Evolutionary conservation across 2,329 filamentous ascomycete species (phyloP), one percentile per base, ranked within the genome.

Genomic region (Lasiodiplodia theobromae): DNA sequence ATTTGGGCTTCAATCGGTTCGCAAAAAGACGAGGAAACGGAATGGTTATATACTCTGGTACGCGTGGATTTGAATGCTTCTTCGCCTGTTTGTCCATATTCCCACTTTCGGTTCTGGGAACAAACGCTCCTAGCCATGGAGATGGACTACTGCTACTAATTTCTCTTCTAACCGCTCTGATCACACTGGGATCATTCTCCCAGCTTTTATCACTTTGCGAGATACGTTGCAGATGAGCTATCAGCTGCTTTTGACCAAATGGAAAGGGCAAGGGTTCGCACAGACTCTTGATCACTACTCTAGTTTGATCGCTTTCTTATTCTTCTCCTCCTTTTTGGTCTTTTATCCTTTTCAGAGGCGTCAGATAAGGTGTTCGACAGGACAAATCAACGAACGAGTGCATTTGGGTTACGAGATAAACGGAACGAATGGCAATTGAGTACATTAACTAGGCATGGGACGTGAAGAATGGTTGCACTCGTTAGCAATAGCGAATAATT

Each of bases 11-110:
- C 11, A 44, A 53, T 54, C 37, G 34, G 25, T 18, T 18, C 28
- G 25, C 8, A 56, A 56, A 56, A 66, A 44, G 51, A 44, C 40
- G 40, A 52, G 8, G 63, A 23, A 25, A 66, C 18, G 63, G 52
- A 28, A 31, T 7, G 63, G 31, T 37, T 56, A 31, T 14, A 56
- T 56, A 28, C 18, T 56, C 52, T 66, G 14, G 23, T 34, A 28
- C 38, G 34, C 37, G 63, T 23, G 63, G 34, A 18, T 37, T 21
- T 51, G 8, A 12, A 1, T 53, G 18, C 49, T 65, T 25, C 8
- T 44, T 54, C 56, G 28, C 38, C 23, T 47, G 14, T 44, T 28
- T 37, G 23, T 38, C 49, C 25, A 52, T 52, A 23, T 28, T 18
- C 49, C 49, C 25, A 23, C 16, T 38, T 57, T 38, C 25, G n/a